phyloP scores from a whole-genome alignment of 2,329 filamentous ascomycete genomes.

The Neodidymelliopsis sp. region DNA sequence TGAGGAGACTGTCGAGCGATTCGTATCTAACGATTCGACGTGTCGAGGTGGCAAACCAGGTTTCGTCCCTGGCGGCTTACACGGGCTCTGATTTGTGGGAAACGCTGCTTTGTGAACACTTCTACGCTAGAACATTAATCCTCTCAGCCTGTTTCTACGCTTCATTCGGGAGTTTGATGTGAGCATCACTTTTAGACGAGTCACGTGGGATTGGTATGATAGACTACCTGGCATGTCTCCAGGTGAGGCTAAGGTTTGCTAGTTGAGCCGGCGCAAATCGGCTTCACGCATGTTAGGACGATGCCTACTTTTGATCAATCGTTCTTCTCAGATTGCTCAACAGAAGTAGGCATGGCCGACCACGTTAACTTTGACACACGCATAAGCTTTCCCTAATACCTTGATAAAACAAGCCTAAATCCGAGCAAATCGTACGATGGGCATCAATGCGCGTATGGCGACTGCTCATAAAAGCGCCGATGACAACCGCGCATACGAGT shows the following conservation, averaged over 20 bases:
- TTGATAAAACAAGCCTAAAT: no score
- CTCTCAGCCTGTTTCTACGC: background rate
- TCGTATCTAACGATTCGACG: background rate
- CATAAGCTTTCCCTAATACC: no score
- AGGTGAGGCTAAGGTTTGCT: no score
- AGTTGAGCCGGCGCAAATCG: no score
- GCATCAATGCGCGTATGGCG: background rate
- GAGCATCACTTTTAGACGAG: background rate
- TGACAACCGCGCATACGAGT: background rate
- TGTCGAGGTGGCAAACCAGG: background rate
- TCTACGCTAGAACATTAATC: constrained; percentile 6
- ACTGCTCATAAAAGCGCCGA: constrained; percentile 1
- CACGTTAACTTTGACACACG: no score
- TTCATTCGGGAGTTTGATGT: background rate
- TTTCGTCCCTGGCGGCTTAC: background rate
- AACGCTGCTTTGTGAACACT: background rate
- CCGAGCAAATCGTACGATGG: background rate
- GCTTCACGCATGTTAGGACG: no score
- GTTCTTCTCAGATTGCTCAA: no score
- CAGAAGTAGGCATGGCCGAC: no score
- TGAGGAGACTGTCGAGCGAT: background rate
- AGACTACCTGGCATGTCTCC: no score
- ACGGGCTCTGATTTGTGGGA: constrained; percentile 4
- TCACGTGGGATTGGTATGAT: constrained; percentile 1
- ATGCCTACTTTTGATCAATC: no score